Evolutionary conservation across 1,139 yeast genomes (phyloP).

Genomic region (Yamadazyma membranifaciens): DNA sequence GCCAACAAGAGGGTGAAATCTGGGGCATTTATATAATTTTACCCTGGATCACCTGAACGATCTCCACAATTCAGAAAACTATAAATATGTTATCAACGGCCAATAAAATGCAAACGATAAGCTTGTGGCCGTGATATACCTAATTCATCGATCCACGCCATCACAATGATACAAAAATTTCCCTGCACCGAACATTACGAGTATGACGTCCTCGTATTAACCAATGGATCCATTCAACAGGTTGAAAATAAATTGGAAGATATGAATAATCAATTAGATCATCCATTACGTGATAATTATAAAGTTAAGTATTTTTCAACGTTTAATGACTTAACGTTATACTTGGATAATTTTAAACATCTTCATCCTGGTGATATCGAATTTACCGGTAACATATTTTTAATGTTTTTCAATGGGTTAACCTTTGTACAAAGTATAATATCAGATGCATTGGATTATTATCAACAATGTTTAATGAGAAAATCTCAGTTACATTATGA

Average conservation of each 20-base stretch:
- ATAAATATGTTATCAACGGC: slow-evolving; percentile 19
- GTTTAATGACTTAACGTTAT: slow-evolving; percentile 24
- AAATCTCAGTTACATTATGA: slow-evolving; percentile 9
- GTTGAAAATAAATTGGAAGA: slow-evolving; percentile 28
- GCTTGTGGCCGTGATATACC: not conserved
- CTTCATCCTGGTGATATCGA: slow-evolving; percentile 9
- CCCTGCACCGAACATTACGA: slow-evolving; percentile 34
- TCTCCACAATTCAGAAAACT: slow-evolving; percentile 8
- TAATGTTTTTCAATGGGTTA: slow-evolving; percentile 42
- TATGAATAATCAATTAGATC: slow-evolving; percentile 23
- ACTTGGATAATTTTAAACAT: slow-evolving; percentile 13
- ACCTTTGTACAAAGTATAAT: slow-evolving; percentile 32
- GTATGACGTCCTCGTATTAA: slow-evolving; percentile 34
- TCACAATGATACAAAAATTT: slow-evolving; percentile 34
- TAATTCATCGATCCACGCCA: not conserved
- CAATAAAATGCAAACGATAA: slow-evolving; percentile 15
- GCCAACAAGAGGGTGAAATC: not conserved
- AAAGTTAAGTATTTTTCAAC: slow-evolving; percentile 26
- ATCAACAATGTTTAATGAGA: slow-evolving; percentile 17
- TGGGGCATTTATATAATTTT: slow-evolving; percentile 5
- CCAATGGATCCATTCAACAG: slow-evolving; percentile 35
- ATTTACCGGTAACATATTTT: slow-evolving; percentile 32
- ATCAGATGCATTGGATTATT: slow-evolving; percentile 31
- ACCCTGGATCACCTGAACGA: not conserved
- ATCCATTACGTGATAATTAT: slow-evolving; percentile 27